Evolutionary conservation across 2,329 filamentous ascomycete species (phyloP).

Genomic region (Beauveria caledonica): DNA sequence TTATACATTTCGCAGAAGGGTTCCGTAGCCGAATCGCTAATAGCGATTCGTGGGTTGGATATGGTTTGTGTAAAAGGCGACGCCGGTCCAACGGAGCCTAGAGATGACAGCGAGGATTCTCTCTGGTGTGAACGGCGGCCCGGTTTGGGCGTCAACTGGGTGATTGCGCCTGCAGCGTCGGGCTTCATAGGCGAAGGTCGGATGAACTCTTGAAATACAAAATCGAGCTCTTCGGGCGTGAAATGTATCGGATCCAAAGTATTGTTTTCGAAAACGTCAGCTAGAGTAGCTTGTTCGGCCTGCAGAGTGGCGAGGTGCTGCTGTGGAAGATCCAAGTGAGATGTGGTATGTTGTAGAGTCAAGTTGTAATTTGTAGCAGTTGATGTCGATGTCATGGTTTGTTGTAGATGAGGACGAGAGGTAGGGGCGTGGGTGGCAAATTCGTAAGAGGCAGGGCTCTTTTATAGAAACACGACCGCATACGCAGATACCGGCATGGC

Average conservation of each 20-base stretch:
- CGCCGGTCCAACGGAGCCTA: conserved; percentile 51
- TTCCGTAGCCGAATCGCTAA: conserved; percentile 41
- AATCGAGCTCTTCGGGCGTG: conserved; percentile 1
- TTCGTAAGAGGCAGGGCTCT: conserved; percentile 1
- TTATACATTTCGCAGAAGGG: conserved; percentile 34
- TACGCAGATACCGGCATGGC: conserved; percentile 4
- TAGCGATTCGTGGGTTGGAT: conserved; percentile 50
- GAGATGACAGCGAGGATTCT: conserved; percentile 52
- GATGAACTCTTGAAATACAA: conserved; percentile 3
- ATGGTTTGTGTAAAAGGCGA: conserved; percentile 50
- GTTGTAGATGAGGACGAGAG: conserved; percentile 2
- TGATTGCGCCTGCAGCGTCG: conserved; percentile 31
- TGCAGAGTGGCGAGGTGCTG: background rate
- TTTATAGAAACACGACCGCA: conserved; percentile 2
- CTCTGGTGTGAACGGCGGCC: conserved; percentile 43
- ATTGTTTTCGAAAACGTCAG: background rate
- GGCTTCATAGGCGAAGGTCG: conserved; percentile 30
- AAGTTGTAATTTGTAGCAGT: background rate
- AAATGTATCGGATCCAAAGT: conserved; percentile 1
- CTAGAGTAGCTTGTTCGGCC: background rate
- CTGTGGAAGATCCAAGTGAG: background rate
- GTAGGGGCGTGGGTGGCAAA: conserved; percentile 12
- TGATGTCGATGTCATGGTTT: conserved; percentile 5
- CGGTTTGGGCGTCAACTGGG: conserved; percentile 30
- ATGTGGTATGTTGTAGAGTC: background rate